A percentile compares a stretch with the other conserved stretches of the same genome.
Conservation (phyloP, 495 filamentous ascomycete genomes). For the Penicillium macrosclerotiorum region DNA sequence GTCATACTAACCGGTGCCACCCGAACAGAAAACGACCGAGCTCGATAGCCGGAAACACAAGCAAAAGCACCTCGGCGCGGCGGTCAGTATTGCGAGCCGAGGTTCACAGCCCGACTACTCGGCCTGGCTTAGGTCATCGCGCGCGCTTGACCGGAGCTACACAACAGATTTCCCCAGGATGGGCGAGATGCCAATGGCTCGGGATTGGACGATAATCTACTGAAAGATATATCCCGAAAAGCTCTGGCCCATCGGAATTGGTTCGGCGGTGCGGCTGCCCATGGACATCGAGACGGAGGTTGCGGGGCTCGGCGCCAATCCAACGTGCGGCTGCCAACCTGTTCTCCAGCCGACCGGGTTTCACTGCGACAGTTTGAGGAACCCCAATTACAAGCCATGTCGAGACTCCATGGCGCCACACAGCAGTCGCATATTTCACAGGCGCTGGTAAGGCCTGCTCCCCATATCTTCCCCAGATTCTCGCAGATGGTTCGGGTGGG, state of each 20-base stretch:
- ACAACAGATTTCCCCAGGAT: neutral
- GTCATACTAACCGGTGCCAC: slow-evolving; percentile 20
- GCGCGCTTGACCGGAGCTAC: neutral
- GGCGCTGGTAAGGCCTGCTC: slow-evolving; percentile 4
- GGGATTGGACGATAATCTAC: neutral
- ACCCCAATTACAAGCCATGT: slow-evolving; percentile 25
- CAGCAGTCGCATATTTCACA: slow-evolving; percentile 23
- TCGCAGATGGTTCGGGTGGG: neutral
- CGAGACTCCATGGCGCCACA: slow-evolving; percentile 23
- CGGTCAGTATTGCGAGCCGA: slow-evolving; percentile 33
- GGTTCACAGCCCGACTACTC: slow-evolving; percentile 27
- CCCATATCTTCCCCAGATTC: slow-evolving; percentile 1
- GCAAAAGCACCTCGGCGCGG: slow-evolving; percentile 36
- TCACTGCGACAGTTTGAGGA: neutral
- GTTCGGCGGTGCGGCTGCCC: neutral
- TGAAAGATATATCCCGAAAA: slow-evolving; percentile 1
- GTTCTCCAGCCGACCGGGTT: slow-evolving; percentile 1
- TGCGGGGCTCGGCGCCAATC: slow-evolving; percentile 6
- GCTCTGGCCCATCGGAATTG: neutral
- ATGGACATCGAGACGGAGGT: neutral
- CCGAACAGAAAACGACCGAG: slow-evolving; percentile 13
- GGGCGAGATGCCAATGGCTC: neutral
- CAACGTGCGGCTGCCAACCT: neutral
- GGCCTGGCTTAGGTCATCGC: neutral
- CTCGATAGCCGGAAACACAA: slow-evolving; percentile 7